A percentile compares a stretch with the other conserved stretches of the same genome.
These are phyloP conservation scores for Globisporangium heterothallicum DNA, from an alignment of 352 stramenopile species.

Conservation along the genomic window DNA sequence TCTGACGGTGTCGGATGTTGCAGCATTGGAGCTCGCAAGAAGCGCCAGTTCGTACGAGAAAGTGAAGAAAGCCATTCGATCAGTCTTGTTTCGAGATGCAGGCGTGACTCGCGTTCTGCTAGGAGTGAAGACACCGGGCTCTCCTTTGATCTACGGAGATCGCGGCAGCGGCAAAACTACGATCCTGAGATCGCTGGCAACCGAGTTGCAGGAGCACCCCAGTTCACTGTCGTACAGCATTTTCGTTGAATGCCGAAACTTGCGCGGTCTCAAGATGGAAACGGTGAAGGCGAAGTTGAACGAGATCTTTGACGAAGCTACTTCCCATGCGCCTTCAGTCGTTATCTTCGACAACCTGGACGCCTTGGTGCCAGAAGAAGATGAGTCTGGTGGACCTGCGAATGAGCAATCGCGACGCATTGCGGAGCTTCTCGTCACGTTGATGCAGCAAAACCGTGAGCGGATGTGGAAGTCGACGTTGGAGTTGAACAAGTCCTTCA, in stretches of 20 bases:
- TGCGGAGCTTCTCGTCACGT: conserved; percentile 60
- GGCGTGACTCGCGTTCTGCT: conserved; percentile 51
- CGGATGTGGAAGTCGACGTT: conserved; percentile 56
- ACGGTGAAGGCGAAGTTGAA: conserved; percentile 62
- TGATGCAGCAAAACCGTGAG: conserved; percentile 46
- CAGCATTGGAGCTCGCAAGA: conserved; percentile 32
- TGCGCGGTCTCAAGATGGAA: conserved; percentile 86
- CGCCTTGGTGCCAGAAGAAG: conserved; percentile 71
- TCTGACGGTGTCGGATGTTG: conserved; percentile 18
- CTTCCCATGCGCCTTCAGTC: conserved; percentile 41
- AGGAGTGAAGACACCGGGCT: conserved; percentile 51
- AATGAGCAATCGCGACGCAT: conserved; percentile 88
- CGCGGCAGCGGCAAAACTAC: conserved; percentile 79
- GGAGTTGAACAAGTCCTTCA: conserved; percentile 52
- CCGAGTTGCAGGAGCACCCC: conserved; percentile 26
- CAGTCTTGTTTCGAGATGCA: conserved; percentile 45
- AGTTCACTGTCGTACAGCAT: conserved; percentile 38
- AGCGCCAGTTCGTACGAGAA: conserved; percentile 36
- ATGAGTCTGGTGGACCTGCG: conserved; percentile 55
- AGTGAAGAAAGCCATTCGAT: conserved; percentile 37
- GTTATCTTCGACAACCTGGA: conserved; percentile 85
- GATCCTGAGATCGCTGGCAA: conserved; percentile 39
- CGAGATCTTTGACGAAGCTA: conserved; percentile 49
- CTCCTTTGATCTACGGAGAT: conserved; percentile 63
- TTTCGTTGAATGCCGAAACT: conserved; percentile 56